A percentile compares a stretch with the other conserved stretches of the same genome.
phyloP scores from a whole-genome alignment of 1,139 yeast genomes.

The Saccharomycopsis hybrid region DNA sequence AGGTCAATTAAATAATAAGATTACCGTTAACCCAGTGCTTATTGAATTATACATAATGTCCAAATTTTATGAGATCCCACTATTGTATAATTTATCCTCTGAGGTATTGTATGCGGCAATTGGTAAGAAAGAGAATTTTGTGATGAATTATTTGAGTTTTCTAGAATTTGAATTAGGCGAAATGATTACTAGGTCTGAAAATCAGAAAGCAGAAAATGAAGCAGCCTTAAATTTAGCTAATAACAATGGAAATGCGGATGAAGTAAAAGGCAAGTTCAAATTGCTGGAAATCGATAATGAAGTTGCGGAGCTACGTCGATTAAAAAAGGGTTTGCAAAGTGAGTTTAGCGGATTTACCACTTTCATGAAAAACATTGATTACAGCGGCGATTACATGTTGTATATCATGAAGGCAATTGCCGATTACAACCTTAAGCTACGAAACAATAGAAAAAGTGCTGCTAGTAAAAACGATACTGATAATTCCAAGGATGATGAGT shows the following conservation, averaged over 20 bases:
- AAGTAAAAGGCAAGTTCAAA: no score
- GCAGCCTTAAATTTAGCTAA: no score
- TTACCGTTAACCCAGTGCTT: conserved; percentile 38
- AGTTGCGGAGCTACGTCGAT: conserved; percentile 2
- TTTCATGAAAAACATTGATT: conserved; percentile 7
- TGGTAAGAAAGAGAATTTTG: conserved; percentile 53
- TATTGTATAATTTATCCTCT: conserved; percentile 58
- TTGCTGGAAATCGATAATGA: not conserved
- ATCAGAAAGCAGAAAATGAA: not conserved
- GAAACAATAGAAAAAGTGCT: no score
- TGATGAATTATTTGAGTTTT: conserved; percentile 35
- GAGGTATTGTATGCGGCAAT: conserved; percentile 65
- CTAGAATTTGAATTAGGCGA: conserved; percentile 23
- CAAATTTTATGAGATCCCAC: conserved; percentile 58
- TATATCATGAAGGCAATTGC: conserved; percentile 7
- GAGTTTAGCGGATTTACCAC: conserved; percentile 5
- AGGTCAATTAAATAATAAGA: conserved; percentile 71
- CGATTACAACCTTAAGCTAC: not conserved
- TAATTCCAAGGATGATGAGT: no score
- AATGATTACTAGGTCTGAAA: conserved; percentile 1
- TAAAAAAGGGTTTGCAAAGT: conserved; percentile 1
- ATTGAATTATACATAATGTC: conserved; percentile 57
- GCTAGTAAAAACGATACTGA: conserved; percentile 4
- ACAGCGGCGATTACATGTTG: conserved; percentile 1
- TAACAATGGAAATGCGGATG: no score